Conservation (phyloP, 1,284 basidiomycete species). For the Malassezia sp. region DNA sequence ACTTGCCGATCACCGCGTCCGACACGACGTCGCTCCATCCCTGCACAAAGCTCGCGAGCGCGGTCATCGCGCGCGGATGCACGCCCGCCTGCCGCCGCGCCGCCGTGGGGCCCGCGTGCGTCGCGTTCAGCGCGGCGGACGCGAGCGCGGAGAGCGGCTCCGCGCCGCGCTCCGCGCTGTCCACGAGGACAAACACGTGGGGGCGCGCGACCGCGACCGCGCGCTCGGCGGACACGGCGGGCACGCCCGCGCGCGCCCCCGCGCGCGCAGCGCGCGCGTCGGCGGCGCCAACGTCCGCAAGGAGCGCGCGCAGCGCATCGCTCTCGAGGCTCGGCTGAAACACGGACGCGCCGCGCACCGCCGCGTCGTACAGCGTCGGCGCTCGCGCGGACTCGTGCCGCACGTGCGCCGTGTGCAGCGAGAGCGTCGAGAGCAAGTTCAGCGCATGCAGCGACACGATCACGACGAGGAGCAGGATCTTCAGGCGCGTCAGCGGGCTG, state of each 20-base stretch:
- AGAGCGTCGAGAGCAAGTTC: slow-evolving; percentile 84
- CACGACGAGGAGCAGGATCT: slow-evolving; percentile 65
- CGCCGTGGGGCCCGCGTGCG: neutral
- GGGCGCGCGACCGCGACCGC: slow-evolving; percentile 60
- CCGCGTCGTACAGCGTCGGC: slow-evolving; percentile 37
- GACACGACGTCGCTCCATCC: slow-evolving; percentile 90
- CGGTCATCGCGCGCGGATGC: slow-evolving; percentile 32
- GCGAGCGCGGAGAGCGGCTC: neutral
- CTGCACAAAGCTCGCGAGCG: slow-evolving; percentile 75
- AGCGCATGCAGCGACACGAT: slow-evolving; percentile 49
- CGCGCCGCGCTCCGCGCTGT: slow-evolving; percentile 14
- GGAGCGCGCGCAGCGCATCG: slow-evolving; percentile 28
- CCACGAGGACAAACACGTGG: slow-evolving; percentile 61
- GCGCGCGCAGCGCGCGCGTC: slow-evolving; percentile 24
- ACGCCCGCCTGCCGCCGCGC: too few species aligned
- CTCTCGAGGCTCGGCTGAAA: slow-evolving; percentile 18
- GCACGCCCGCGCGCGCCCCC: slow-evolving; percentile 24
- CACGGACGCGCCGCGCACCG: slow-evolving; percentile 22
- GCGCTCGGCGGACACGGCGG: slow-evolving; percentile 44
- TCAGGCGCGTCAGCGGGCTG: slow-evolving; percentile 75
- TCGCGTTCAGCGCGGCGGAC: neutral
- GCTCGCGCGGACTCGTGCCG: slow-evolving; percentile 50
- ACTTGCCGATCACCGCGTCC: slow-evolving; percentile 87
- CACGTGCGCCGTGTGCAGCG: slow-evolving; percentile 59
- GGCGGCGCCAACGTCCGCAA: too few species aligned